Conservation (phyloP, 1,139 yeast species). For the Geotrichum klebahnii region DNA sequence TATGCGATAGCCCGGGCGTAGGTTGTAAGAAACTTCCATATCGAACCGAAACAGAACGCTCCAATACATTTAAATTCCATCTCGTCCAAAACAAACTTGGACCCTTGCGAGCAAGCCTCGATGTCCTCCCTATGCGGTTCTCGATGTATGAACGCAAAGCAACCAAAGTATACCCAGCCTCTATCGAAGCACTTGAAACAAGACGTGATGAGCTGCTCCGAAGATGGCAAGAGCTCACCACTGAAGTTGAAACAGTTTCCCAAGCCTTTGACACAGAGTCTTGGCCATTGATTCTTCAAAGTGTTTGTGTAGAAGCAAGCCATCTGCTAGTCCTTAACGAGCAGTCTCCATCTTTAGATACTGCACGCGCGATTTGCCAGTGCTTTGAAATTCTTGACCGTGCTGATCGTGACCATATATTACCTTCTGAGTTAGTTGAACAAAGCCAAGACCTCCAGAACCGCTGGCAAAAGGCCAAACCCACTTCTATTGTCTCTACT, state of each 20-base stretch:
- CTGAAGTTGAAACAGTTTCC: constrained; percentile 44
- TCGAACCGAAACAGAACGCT: constrained; percentile 21
- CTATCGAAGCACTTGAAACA: constrained; percentile 40
- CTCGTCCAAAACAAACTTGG: constrained; percentile 32
- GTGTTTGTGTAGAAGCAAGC: constrained; percentile 28
- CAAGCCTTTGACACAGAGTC: constrained; percentile 49
- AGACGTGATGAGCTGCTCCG: constrained; percentile 44
- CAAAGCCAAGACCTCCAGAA: constrained; percentile 11
- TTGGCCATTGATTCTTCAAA: constrained; percentile 45
- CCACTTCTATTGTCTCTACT: background rate
- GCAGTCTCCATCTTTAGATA: background rate
- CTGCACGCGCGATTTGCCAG: constrained; percentile 1
- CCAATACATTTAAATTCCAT: constrained; percentile 3
- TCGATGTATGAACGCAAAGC: constrained; percentile 45
- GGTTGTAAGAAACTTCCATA: background rate
- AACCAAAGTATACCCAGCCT: constrained; percentile 38
- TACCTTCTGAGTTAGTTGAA: constrained; percentile 9
- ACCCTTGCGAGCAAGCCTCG: constrained; percentile 59
- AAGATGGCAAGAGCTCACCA: constrained; percentile 44
- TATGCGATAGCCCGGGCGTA: background rate
- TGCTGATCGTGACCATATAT: constrained; percentile 9
- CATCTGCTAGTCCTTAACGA: constrained; percentile 25
- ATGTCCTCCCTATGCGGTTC: constrained; percentile 54
- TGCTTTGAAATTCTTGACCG: constrained; percentile 15
- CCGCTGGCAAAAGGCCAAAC: constrained; percentile 10